Percentiles rank a stretch among this genome's conserved stretches.
Evolutionary conservation across 176 grass and related monocot genomes (phyloP).

Genomic region (Zoysia japonica): DNA sequence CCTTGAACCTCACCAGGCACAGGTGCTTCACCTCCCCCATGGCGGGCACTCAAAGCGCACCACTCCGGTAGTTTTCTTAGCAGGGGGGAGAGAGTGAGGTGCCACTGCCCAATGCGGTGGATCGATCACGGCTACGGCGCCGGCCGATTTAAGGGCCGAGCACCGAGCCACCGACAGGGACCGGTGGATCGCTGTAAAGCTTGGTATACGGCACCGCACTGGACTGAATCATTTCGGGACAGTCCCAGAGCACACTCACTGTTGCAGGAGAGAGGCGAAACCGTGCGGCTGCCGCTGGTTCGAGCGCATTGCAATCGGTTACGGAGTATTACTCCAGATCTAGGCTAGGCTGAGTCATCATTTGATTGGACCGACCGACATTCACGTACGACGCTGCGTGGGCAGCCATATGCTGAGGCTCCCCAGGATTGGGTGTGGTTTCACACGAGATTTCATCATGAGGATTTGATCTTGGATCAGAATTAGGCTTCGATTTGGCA

Average conservation of each 20-base stretch:
- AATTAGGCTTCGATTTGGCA: too few relatives aligned
- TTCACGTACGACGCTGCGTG: conserved; percentile 2
- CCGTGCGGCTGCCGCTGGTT: conserved; percentile 6
- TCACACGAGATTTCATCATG: neutral
- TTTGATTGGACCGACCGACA: conserved; percentile 19
- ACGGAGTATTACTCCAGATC: too few relatives aligned
- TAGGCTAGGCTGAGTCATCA: neutral
- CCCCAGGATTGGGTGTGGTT: conserved; percentile 14
- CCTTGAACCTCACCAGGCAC: conserved; percentile 61
- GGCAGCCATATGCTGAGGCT: conserved; percentile 2
- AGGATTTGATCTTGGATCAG: conserved; percentile 7
- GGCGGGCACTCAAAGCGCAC: neutral
- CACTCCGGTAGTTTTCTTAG: neutral
- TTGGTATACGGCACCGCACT: neutral
- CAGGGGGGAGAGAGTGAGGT: neutral
- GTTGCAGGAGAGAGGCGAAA: conserved; percentile 1
- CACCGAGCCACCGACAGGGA: conserved; percentile 37
- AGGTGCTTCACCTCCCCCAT: conserved; percentile 69
- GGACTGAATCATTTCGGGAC: conserved; percentile 36
- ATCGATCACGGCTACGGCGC: conserved; percentile 30
- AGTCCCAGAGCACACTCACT: neutral
- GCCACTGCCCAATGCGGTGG: neutral
- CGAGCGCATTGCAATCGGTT: neutral
- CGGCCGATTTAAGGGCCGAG: conserved; percentile 35
- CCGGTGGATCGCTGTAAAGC: conserved; percentile 23